Evolutionary conservation across 345 rosid genomes (phyloP).

Genomic region (Populus tremula): DNA sequence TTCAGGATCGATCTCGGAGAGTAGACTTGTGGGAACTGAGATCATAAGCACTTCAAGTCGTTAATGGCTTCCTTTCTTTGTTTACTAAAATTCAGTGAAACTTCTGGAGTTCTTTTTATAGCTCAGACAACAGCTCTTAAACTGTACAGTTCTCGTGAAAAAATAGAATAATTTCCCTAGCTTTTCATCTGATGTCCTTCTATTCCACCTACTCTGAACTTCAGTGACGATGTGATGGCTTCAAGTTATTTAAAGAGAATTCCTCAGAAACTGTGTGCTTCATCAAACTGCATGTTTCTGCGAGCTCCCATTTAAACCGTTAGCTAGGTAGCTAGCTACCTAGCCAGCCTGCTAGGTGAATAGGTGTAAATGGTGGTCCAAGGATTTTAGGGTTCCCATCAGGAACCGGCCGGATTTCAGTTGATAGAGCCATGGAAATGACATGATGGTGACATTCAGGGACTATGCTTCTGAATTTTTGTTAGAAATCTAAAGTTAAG

Average conservation of each 20-base stretch:
- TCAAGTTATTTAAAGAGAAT: background rate
- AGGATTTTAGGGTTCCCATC: constrained; percentile 32
- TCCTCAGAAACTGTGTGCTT: background rate
- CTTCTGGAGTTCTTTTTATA: background rate
- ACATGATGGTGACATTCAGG: constrained; percentile 48
- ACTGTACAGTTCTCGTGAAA: background rate
- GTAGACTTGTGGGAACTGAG: too few relatives aligned
- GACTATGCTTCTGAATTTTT: constrained; percentile 8
- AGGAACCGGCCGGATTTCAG: constrained; percentile 15
- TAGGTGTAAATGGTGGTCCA: constrained; percentile 17
- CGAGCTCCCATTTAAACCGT: background rate
- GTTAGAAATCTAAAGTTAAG: constrained; percentile 8
- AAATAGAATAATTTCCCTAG: background rate
- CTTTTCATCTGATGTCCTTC: background rate
- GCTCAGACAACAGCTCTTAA: too few relatives aligned
- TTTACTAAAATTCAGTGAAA: background rate
- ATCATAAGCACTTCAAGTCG: too few relatives aligned
- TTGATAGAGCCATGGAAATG: constrained; percentile 38
- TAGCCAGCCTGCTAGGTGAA: background rate
- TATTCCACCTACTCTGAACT: background rate
- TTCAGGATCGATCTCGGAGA: too few relatives aligned
- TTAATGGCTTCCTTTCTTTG: too few relatives aligned
- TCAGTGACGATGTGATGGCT: background rate
- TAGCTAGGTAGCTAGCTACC: background rate
- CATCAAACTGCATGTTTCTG: background rate